A percentile compares a stretch with the other conserved stretches of the same genome.
Conservation (phyloP, 139 green algal genomes). For the Tetratostichococcus sp. region DNA sequence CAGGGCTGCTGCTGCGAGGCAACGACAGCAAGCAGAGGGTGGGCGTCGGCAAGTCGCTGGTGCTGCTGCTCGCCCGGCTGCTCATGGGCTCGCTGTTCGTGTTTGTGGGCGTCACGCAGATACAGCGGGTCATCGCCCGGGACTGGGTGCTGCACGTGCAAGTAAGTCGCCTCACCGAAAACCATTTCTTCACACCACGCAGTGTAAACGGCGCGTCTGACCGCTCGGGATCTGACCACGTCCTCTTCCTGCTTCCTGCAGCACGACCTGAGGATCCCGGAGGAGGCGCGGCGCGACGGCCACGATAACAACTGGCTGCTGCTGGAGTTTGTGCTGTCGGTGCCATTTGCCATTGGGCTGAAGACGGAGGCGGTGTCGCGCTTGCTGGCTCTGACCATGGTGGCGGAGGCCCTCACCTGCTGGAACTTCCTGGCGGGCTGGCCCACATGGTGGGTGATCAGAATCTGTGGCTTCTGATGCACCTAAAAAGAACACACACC, state of each 20-base stretch:
- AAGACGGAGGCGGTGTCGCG: slow-evolving; percentile 23
- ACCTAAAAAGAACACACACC: neutral
- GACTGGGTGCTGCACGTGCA: slow-evolving; percentile 23
- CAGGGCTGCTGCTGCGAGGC: slow-evolving; percentile 34
- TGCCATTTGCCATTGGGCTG: slow-evolving; percentile 51
- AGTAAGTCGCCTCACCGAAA: neutral
- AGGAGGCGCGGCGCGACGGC: slow-evolving; percentile 15
- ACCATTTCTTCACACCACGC: no score
- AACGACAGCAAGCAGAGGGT: slow-evolving; percentile 4
- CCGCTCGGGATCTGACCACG: no score
- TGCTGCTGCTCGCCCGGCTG: slow-evolving; percentile 39
- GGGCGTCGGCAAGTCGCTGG: slow-evolving; percentile 22
- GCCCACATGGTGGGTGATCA: slow-evolving; percentile 41
- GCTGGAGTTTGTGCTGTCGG: slow-evolving; percentile 39
- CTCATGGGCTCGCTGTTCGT: slow-evolving; percentile 38
- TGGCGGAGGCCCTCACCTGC: slow-evolving; percentile 45
- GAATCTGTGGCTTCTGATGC: no score
- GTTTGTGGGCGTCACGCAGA: slow-evolving; percentile 31
- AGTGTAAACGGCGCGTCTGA: no score
- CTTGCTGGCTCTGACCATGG: slow-evolving; percentile 28
- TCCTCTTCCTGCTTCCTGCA: neutral
- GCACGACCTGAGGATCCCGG: neutral
- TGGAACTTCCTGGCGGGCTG: slow-evolving; percentile 44
- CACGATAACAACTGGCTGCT: slow-evolving; percentile 64
- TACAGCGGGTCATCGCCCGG: slow-evolving; percentile 22